phyloP scores from a whole-genome alignment of 1,284 basidiomycete species.

The Agaricales sp. region DNA sequence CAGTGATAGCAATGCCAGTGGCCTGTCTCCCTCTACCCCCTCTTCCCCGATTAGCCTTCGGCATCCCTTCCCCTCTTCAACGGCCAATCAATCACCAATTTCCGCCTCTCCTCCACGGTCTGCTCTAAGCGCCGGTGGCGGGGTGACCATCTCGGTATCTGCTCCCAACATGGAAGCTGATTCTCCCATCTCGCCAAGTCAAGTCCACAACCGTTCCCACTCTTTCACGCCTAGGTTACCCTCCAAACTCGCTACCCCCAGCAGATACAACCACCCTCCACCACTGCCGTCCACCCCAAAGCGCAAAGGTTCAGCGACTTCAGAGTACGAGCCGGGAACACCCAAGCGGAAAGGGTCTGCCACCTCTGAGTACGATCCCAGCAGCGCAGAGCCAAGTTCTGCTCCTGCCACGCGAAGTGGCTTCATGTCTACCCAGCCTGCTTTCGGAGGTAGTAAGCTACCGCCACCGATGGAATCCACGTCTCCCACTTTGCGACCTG shows the following conservation, averaged over 20 bases:
- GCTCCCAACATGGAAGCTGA: conserved; percentile 17
- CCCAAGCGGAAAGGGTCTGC: conserved; percentile 46
- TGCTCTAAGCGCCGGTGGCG: conserved; percentile 25
- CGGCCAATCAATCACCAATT: conserved; percentile 17
- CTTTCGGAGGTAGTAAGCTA: background rate
- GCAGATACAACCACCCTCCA: conserved; percentile 26
- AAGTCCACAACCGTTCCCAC: conserved; percentile 49
- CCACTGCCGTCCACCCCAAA: conserved; percentile 40
- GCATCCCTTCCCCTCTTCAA: conserved; percentile 38
- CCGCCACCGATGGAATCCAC: background rate
- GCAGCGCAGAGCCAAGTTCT: conserved; percentile 10
- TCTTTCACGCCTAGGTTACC: conserved; percentile 62
- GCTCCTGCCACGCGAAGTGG: background rate
- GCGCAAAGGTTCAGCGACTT: conserved; percentile 40
- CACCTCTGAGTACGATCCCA: conserved; percentile 23
- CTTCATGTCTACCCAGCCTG: background rate
- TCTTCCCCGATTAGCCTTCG: conserved; percentile 21
- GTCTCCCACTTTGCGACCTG: conserved; percentile 14
- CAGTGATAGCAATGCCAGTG: conserved; percentile 28
- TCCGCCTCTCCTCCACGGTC: conserved; percentile 18
- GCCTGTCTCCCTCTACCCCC: conserved; percentile 17
- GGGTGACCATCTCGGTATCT: conserved; percentile 26
- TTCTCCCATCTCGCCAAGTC: conserved; percentile 16
- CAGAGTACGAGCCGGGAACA: conserved; percentile 27
- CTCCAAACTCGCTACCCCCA: conserved; percentile 41